phyloP scores from a whole-genome alignment of 768 basidiomycete genomes.

The Trichaptum fuscoviolaceum region DNA sequence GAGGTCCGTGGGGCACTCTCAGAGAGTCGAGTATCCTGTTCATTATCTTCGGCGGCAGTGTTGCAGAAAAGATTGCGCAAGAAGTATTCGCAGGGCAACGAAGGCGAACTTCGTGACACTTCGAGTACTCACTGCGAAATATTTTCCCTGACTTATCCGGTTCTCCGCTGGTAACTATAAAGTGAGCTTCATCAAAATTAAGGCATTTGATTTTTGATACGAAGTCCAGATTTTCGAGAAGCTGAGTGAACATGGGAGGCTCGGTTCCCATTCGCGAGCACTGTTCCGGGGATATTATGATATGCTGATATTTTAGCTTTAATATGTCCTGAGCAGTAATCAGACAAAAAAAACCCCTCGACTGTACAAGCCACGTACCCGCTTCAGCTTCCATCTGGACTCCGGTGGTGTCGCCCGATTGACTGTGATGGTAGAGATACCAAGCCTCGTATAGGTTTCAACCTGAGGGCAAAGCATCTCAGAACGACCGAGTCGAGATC shows the following conservation, averaged over 20 bases:
- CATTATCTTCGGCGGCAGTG: background rate
- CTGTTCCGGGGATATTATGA: background rate
- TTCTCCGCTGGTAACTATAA: background rate
- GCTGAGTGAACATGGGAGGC: background rate
- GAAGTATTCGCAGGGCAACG: background rate
- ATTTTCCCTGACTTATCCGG: background rate
- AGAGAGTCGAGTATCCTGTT: background rate
- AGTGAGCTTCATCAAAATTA: background rate
- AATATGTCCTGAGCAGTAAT: no score
- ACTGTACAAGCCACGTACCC: no score
- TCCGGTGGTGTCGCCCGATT: constrained; percentile 18
- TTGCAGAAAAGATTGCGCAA: background rate
- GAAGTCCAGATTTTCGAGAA: background rate
- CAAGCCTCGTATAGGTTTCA: constrained; percentile 14
- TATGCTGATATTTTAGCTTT: background rate
- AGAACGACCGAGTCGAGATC: no score
- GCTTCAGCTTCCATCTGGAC: background rate
- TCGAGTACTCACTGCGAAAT: background rate
- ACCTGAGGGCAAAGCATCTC: no score
- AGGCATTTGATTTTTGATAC: background rate
- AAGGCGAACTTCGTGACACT: background rate
- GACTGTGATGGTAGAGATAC: constrained; percentile 19
- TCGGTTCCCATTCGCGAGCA: background rate
- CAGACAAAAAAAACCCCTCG: no score
- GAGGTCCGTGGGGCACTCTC: background rate